Evolutionary conservation across 2,329 filamentous ascomycete species (phyloP), one percentile per base, ranked within the genome.

Genomic region (Neocucurbitaria cava): DNA sequence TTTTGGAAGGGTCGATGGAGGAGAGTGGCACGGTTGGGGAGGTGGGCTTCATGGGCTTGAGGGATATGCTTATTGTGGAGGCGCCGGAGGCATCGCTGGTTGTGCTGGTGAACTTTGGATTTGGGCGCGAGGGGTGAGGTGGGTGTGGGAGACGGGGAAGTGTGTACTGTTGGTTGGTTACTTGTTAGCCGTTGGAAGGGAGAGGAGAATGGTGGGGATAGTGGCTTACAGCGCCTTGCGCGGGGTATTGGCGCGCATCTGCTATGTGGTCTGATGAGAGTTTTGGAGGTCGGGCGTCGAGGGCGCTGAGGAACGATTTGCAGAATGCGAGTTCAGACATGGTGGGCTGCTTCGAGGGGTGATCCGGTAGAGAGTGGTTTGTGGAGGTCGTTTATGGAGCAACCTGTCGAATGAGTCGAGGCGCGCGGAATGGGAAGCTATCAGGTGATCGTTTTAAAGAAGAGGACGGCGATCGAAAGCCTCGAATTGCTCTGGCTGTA

Each of bases 261-360:
- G 94, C 91, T 76, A 96, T 88, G 86, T 97, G 90, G 76, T 98
- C 92, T 61, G 90, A 82, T n/a, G 89, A 87, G 60, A 98, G 85
- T 81, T 93, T 96, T 67, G 87, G 77, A 7, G 92, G 89, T 45
- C 89, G 87, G 56, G 87, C 85, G 77, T 96, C 92, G 59, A 98
- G 85, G 20, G 87, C 85, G 47, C 87, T 82, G 65, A 99, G 87
- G 77, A 96, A 97, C 28, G 86, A 83, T 77, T 90, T 92, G 66
- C 92, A 89, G 76, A 97, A 98, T 46, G 87, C 81, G 56, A 93
- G 78, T 83, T 97, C 93, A n/a, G 74, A 70, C 75, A 77, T 77
- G 56, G 42, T 63, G 52, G 59, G 45, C 46, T 47, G 46, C 15
- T 23, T 3, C 35, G 15, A 6, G 49, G 36, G 23, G 31, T 6